phyloP scores from a whole-genome alignment of 164 flowering plant genomes.

The Hamamelis virginiana region DNA sequence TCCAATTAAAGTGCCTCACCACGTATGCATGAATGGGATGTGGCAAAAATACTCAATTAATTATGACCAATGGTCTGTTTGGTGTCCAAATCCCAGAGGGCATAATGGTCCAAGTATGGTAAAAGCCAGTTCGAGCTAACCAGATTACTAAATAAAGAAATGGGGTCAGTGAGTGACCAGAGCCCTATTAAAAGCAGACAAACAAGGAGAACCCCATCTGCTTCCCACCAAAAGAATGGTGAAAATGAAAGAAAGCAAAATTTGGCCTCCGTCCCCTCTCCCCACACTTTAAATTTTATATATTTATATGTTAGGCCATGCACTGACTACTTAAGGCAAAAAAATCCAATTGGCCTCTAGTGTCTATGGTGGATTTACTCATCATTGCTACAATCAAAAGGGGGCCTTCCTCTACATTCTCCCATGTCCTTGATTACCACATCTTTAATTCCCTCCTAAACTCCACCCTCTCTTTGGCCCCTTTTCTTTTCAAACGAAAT shows the following conservation, averaged over 20 bases:
- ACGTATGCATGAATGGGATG: no score
- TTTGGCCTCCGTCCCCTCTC: no score
- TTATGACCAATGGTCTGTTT: background rate
- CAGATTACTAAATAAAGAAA: background rate
- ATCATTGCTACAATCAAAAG: constrained; percentile 34
- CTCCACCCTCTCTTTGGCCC: constrained; percentile 3
- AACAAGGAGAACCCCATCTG: constrained; percentile 15
- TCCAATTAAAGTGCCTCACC: no score
- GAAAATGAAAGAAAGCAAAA: constrained; percentile 20
- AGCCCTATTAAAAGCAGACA: constrained; percentile 16
- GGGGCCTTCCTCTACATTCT: constrained; percentile 2
- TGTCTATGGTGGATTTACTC: constrained; percentile 27
- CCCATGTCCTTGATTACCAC: background rate
- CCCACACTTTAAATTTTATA: no score
- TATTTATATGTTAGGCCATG: constrained; percentile 15
- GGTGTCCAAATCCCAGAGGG: background rate
- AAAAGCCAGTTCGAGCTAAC: background rate
- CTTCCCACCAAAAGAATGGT: constrained; percentile 16
- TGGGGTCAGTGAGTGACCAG: background rate
- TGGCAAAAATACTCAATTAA: background rate
- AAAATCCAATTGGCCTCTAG: constrained; percentile 13
- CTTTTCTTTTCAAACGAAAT: constrained; percentile 22
- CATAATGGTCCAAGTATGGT: background rate
- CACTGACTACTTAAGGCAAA: constrained; percentile 24
- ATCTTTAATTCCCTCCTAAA: constrained; percentile 9